Evolutionary conservation across 2,329 filamentous ascomycete genomes (phyloP).

Genomic region (Verticillium longisporum): DNA sequence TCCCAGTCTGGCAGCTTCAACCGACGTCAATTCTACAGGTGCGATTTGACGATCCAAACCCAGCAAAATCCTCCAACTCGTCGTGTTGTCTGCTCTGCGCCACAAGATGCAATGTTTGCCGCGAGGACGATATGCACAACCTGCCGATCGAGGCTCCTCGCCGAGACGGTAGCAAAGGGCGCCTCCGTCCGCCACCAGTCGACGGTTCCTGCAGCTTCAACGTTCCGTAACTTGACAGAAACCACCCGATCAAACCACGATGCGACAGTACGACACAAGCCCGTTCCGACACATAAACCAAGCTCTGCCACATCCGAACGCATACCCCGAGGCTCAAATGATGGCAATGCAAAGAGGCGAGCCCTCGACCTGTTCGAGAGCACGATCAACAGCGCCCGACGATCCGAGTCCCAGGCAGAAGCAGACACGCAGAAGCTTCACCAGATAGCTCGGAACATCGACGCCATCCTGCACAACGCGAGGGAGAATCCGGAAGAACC

Average conservation of each 20-base stretch:
- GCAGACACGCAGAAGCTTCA: not conserved
- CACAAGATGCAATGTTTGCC: slow-evolving; percentile 21
- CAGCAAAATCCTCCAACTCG: slow-evolving; percentile 1
- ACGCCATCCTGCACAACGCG: slow-evolving; percentile 1
- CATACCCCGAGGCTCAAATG: not conserved
- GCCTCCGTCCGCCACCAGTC: slow-evolving; percentile 4
- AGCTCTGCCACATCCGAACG: not conserved
- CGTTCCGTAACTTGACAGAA: not conserved
- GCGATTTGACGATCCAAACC: not conserved
- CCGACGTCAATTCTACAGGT: not conserved
- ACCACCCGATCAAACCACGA: not conserved
- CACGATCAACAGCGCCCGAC: slow-evolving; percentile 5
- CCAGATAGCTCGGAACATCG: slow-evolving; percentile 3
- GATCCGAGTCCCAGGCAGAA: not conserved
- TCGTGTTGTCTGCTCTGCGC: not conserved
- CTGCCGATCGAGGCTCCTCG: slow-evolving; percentile 17
- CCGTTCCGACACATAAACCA: not conserved
- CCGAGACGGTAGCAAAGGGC: not conserved
- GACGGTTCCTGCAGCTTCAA: slow-evolving; percentile 1
- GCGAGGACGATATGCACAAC: slow-evolving; percentile 26
- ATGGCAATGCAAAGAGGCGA: not conserved
- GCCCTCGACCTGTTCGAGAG: slow-evolving; percentile 11
- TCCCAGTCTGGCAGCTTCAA: not conserved
- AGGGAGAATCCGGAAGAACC: not conserved
- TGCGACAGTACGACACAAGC: not conserved